These are phyloP conservation scores for Coniella lustricola DNA, from an alignment of 2,329 filamentous ascomycete species.

Conservation along the genomic window DNA sequence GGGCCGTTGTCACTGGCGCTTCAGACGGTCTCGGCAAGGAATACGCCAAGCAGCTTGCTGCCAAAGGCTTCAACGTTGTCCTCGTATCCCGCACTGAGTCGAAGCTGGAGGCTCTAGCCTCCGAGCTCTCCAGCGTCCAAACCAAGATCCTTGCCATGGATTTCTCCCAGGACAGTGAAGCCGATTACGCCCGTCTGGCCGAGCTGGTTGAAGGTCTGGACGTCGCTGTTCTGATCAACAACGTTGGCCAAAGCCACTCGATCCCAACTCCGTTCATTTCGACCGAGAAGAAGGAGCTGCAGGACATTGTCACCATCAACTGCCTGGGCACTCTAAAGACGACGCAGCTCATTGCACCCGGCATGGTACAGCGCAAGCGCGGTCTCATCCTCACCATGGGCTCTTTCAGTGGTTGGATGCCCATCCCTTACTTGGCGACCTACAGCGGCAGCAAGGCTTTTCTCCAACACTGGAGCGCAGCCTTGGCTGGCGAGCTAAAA, in stretches of 20 bases:
- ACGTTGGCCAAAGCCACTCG: constrained; percentile 88
- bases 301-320: constrained; percentile 91
- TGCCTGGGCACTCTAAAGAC: constrained; percentile 83
- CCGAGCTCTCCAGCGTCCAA: constrained; percentile 63
- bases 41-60: constrained; percentile 82
- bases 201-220: constrained; percentile 66
- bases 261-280: constrained; percentile 86
- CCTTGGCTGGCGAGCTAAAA: constrained; percentile 76
- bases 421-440: constrained; percentile 85
- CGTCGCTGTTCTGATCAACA: constrained; percentile 86
- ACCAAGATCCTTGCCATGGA: constrained; percentile 86
- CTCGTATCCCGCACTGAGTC: constrained; percentile 93
- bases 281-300: constrained; percentile 72
- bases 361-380: constrained; percentile 75
- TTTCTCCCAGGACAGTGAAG: constrained; percentile 71
- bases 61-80: constrained; percentile 88
- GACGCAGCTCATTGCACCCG: constrained; percentile 76
- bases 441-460: constrained; percentile 98
- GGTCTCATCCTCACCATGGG: constrained; percentile 96
- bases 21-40: constrained; percentile 97
- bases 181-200: constrained; percentile 70
- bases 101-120: constrained; percentile 73
- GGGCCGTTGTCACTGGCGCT: constrained; percentile 90
- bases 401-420: constrained; percentile 87
- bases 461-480: constrained; percentile 89